These are phyloP conservation scores for Ceratocystis papillata DNA, from an alignment of 2,329 filamentous ascomycete genomes.

Conservation along the genomic window DNA sequence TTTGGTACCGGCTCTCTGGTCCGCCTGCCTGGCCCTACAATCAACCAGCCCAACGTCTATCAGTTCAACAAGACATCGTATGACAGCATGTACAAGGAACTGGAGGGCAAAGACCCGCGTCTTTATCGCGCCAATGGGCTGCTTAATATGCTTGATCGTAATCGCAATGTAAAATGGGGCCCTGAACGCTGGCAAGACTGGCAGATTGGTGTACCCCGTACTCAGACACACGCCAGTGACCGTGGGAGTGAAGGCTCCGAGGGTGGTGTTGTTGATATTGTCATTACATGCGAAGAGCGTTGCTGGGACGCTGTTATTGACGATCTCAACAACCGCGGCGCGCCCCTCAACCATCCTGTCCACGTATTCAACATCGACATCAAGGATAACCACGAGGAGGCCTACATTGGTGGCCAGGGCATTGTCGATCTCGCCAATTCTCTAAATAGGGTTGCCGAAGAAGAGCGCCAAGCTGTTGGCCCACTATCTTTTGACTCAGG, in stretches of 20 bases:
- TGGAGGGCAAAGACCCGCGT: conserved; percentile 71
- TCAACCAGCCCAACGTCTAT: conserved; percentile 92
- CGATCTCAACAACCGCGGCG: conserved; percentile 75
- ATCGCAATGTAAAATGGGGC: conserved; percentile 84
- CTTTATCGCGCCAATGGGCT: conserved; percentile 88
- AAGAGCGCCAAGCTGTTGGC: conserved; percentile 61
- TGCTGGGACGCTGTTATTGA: conserved; percentile 98
- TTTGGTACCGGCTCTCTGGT: conserved; percentile 95
- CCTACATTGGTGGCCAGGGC: conserved; percentile 74
- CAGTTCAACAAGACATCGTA: conserved; percentile 97
- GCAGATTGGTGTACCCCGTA: conserved; percentile 72
- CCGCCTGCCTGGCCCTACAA: conserved; percentile 79
- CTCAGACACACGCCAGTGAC: conserved; percentile 59
- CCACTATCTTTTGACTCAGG: conserved; percentile 58
- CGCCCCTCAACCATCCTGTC: conserved; percentile 79
- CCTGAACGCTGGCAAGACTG: conserved; percentile 98
- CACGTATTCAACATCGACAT: conserved; percentile 99
- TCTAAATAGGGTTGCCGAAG: conserved; percentile 66
- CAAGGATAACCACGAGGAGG: conserved; percentile 96
- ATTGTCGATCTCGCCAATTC: conserved; percentile 84
- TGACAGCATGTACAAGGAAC: conserved; percentile 84
- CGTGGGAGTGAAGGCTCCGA: conserved; percentile 73
- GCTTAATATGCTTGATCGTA: conserved; percentile 89
- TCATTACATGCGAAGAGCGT: conserved; percentile 94
- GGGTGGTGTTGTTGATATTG: conserved; percentile 79